Conservation (phyloP, 148 eudicot genomes). For the Cornus suecica region DNA sequence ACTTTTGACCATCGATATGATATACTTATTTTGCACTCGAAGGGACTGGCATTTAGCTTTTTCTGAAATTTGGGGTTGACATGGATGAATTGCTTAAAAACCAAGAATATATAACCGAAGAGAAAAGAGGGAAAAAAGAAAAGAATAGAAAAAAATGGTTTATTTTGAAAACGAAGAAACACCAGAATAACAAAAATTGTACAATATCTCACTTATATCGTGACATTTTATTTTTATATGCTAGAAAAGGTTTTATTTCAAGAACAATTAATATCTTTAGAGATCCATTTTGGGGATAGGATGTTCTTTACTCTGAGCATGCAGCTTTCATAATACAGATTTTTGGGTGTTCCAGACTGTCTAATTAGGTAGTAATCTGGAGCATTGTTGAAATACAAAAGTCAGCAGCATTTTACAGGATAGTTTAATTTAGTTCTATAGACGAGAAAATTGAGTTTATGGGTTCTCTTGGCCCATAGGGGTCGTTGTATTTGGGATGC, state of each 20-base stretch:
- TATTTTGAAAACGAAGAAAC: too few relatives aligned
- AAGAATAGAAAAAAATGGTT: neutral
- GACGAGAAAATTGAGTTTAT: too few relatives aligned
- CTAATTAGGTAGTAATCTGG: neutral
- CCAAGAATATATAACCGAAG: neutral
- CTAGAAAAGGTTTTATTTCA: too few relatives aligned
- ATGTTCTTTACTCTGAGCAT: neutral
- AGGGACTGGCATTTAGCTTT: neutral
- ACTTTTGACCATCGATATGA: neutral
- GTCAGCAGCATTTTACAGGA: neutral
- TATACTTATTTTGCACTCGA: neutral
- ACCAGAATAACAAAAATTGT: too few relatives aligned
- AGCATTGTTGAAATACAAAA: neutral
- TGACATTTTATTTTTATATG: too few relatives aligned
- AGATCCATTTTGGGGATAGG: neutral
- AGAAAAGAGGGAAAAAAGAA: neutral
- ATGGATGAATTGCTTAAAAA: neutral
- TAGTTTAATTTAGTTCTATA: too few relatives aligned
- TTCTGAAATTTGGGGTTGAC: neutral
- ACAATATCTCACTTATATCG: too few relatives aligned
- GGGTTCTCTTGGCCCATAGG: too few relatives aligned
- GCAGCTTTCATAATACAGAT: neutral
- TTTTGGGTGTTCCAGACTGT: constrained; percentile 4
- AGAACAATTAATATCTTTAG: too few relatives aligned
- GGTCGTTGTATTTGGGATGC: too few relatives aligned